Conservation (phyloP, 768 basidiomycete genomes). For the Leccinum obscurum region DNA sequence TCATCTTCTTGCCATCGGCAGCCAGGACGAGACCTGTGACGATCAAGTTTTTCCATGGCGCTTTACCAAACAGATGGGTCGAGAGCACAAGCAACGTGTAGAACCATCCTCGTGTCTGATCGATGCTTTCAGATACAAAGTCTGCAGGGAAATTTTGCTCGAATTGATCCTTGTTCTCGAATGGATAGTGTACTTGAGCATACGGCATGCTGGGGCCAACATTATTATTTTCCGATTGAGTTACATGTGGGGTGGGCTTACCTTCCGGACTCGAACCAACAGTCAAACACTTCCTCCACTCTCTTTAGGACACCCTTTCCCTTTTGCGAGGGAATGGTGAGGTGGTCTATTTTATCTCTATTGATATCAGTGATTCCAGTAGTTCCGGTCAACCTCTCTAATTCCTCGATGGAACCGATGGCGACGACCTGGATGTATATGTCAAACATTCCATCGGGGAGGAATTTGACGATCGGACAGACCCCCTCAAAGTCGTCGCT, state of each 20-base stretch:
- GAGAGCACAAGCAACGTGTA: constrained; percentile 95
- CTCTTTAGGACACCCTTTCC: constrained; percentile 87
- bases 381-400: constrained; percentile 83
- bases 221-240: background rate
- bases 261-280: constrained; percentile 99
- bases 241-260: constrained; percentile 34
- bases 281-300: constrained; percentile 98
- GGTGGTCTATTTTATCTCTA: constrained; percentile 91
- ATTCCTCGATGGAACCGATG: constrained; percentile 83
- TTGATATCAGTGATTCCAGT: constrained; percentile 88
- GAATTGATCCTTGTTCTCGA: constrained; percentile 92
- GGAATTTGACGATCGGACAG: background rate
- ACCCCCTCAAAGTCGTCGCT: constrained; percentile 87
- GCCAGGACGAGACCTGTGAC: constrained; percentile 95
- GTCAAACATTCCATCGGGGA: background rate
- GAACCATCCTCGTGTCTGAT: constrained; percentile 99
- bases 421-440: constrained; percentile 62
- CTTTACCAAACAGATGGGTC: constrained; percentile 90
- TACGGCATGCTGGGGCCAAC: constrained; percentile 84
- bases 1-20: constrained; percentile 99
- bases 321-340: constrained; percentile 89
- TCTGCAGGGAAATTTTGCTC: constrained; percentile 89
- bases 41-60: constrained; percentile 98
- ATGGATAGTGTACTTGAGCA: constrained; percentile 96
- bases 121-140: constrained; percentile 97